Evolutionary conservation across 2,329 filamentous ascomycete species (phyloP).

Genomic region (Colletotrichum orbiculare): DNA sequence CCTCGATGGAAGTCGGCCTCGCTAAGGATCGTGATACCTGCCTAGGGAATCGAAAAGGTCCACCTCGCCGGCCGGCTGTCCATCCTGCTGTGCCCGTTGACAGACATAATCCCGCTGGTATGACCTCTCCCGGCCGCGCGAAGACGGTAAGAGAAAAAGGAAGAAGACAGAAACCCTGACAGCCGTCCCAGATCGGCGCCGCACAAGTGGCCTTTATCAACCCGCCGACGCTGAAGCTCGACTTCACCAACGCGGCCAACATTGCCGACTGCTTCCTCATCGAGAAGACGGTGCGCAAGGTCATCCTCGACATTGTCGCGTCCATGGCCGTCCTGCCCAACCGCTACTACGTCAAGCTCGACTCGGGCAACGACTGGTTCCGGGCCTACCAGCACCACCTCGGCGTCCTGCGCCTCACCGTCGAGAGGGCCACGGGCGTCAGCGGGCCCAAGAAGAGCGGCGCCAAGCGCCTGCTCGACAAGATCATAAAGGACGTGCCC

Average conservation of each 20-base stretch:
- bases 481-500: constrained; percentile 57
- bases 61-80: constrained; percentile 56
- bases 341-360: constrained; percentile 60
- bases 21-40: constrained; percentile 16
- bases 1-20: not conserved
- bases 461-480: constrained; percentile 52
- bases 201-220: constrained; percentile 62
- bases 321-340: constrained; percentile 60
- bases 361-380: constrained; percentile 56
- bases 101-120: constrained; percentile 58
- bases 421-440: constrained; percentile 53
- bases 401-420: constrained; percentile 56
- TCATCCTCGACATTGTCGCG: constrained; percentile 55
- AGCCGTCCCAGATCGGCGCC: constrained; percentile 54
- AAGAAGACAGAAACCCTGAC: not conserved
- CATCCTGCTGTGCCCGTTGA: constrained; percentile 56
- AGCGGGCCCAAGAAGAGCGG: constrained; percentile 45
- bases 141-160: not conserved
- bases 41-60: constrained; percentile 57
- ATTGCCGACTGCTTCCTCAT: constrained; percentile 55
- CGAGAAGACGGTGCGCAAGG: constrained; percentile 55
- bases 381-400: constrained; percentile 56
- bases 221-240: constrained; percentile 55
- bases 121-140: constrained; percentile 1
- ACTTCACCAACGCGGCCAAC: constrained; percentile 59